A percentile compares a stretch with the other conserved stretches of the same genome.
Conservation (phyloP, 1,139 yeast species). For the Tardiomyces blankii region DNA sequence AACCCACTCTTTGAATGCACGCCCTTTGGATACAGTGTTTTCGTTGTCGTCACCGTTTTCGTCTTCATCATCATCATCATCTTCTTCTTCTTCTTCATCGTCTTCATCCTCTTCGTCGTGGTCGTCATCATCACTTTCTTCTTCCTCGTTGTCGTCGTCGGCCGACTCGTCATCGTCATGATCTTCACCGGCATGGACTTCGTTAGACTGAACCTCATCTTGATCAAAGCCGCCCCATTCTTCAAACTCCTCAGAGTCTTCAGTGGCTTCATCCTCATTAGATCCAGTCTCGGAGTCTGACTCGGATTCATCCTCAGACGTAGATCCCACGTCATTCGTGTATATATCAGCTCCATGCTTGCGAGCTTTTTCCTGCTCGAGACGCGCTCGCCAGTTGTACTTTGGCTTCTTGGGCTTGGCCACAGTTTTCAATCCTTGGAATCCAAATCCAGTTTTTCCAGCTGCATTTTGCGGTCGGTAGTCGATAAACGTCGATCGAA, state of each 20-base stretch:
- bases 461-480: constrained; percentile 56
- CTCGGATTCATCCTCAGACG: constrained; percentile 31
- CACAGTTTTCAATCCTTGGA: constrained; percentile 42
- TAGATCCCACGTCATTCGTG: constrained; percentile 17
- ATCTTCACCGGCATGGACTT: constrained; percentile 12
- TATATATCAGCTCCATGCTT: constrained; percentile 19
- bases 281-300: constrained; percentile 10
- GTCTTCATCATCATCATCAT: constrained; percentile 7
- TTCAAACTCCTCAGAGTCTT: constrained; percentile 6
- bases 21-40: constrained; percentile 26
- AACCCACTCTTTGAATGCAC: constrained; percentile 46
- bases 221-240: constrained; percentile 12
- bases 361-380: constrained; percentile 34
- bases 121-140: constrained; percentile 10
- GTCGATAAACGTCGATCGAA: constrained; percentile 53
- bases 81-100: constrained; percentile 9
- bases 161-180: constrained; percentile 16
- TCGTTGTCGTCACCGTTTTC: constrained; percentile 13
- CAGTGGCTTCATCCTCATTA: constrained; percentile 10
- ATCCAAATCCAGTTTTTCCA: constrained; percentile 54
- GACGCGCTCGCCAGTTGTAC: constrained; percentile 47
- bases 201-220: constrained; percentile 9
- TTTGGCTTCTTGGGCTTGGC: constrained; percentile 35
- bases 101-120: constrained; percentile 13
- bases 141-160: no score